Base-by-base conservation (phyloP, 371 early-diverging fungal species). In the Nematocida displodere region DNA sequence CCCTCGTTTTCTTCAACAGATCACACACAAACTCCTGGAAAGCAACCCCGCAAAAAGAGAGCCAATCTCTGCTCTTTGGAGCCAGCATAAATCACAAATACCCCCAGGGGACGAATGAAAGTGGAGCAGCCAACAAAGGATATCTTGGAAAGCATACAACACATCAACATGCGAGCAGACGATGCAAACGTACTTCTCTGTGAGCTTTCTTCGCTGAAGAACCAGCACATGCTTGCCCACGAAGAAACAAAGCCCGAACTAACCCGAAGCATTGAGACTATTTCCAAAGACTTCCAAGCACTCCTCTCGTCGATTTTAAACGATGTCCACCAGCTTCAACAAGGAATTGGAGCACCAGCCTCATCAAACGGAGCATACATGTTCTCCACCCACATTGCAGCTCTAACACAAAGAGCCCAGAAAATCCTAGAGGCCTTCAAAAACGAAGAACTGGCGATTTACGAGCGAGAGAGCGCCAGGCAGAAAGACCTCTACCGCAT, bases 401-500 rank as follows among this genome's bases (percentile, higher is more conserved):
- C 50, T 4, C 36, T 71, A 0, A n/a, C 62, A 49, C 61, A 71
- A 50, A 47, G 75, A 59, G 50, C 47, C n/a, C 26, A 71, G 17
- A 62, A 42, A 50, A 17, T 71, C 8, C 8, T 71, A 4, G 34
- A 58, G 17, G 46, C 59, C 22, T 77, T 78, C 47, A 39, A 59
- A 17, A 66, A 81, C 26, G 40, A 76, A 34, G 52, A 75, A 53
- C 47, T 75, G 28, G 65, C 56, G 8, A 59, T 39, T 4, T 36
- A 59, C 28, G 47, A 80, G 22, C 47, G 76, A 39, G 84, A 84
- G 39, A 55, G 77, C 40, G 76, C 59, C 11, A 78, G 78, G 47
- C 62, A 80, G 15, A 64, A 63, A 42, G 39, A 65, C 1, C 64
- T 76, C 36, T 84, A 78, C 68, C 42, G 75, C 22, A 81, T 82